These are phyloP conservation scores for Drechmeria coniospora DNA, from an alignment of 2,329 filamentous ascomycete species.

Conservation along the genomic window DNA sequence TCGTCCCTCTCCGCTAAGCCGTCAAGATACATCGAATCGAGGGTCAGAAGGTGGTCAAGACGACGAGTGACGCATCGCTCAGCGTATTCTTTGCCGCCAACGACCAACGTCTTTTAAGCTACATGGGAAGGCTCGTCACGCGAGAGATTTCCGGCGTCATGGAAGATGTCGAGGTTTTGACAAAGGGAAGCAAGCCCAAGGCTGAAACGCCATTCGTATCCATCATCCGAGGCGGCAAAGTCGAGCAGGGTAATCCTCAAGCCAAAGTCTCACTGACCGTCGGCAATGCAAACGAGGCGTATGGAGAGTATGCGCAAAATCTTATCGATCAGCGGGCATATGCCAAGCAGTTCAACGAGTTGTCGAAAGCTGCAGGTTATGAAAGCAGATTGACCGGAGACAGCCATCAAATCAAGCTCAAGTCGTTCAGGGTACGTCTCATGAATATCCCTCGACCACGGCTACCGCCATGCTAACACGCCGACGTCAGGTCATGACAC, in stretches of 20 bases:
- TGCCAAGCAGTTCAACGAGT: not conserved
- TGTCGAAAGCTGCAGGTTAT: not conserved
- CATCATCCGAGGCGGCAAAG: no score
- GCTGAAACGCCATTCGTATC: no score
- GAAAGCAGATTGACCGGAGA: not conserved
- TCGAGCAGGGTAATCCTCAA: not conserved
- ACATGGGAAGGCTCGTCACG: not conserved
- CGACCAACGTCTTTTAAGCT: not conserved
- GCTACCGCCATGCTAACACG: not conserved
- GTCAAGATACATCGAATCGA: not conserved
- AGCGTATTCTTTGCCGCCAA: not conserved
- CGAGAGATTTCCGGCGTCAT: not conserved
- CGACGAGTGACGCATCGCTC: not conserved
- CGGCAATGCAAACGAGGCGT: not conserved
- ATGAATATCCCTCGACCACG: no score
- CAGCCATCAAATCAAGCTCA: not conserved
- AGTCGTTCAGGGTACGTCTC: not conserved
- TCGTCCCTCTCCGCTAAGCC: not conserved
- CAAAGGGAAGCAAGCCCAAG: not conserved
- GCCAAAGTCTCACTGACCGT: not conserved
- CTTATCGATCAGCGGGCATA: not conserved
- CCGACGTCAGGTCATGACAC: not conserved
- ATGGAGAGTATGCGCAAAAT: not conserved
- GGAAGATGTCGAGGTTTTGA: no score
- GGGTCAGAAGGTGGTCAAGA: not conserved